Base-by-base conservation (phyloP, 2,329 filamentous ascomycete species). In the Cercospora nicotianae region DNA sequence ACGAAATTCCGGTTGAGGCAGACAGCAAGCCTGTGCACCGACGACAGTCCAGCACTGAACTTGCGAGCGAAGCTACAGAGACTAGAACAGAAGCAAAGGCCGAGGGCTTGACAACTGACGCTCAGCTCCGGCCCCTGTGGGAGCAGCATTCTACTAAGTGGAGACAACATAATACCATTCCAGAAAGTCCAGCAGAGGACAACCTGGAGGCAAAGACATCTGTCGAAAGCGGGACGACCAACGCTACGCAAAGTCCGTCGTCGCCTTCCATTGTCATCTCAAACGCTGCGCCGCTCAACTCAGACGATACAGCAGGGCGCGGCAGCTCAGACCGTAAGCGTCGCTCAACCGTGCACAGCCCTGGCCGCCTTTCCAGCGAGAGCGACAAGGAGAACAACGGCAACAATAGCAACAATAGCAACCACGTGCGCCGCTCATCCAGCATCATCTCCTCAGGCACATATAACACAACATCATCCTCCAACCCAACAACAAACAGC, bases 211-310 rank as follows among this genome's bases (percentile, higher is more conserved):
- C 55, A 31, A 65, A 67, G 26, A 59, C 58, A 1, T 63, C 64
- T 0, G 61, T 67, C 2, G 67, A 64, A 5, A 31, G 31, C 60
- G 51, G 42, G n/a, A 20, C 59, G 26, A 20, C 26, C 5, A 55
- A 65, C 31, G 61, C 9, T 7, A 58, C 68, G 20, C 30, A 12
- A 3, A 55, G 33, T 30, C 57, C 53, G 12, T 53, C 70, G 13
- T 73, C 75, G 5, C 76, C 77, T 9, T 68, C 72, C 9, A 77
- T 79, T n/a, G 71, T 78, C 1, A 73, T 79, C 8, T 77, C 76
- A 16, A 72, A 76, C 4, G 77, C 78, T 65, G 79, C 77, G 5
- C 75, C 76, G 1, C 61, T 72, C 8, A 65, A 59, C 23, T 63
- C 70, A 4, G 73, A 75, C 36, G 69, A 68, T 31, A 72, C 67